phyloP scores from a whole-genome alignment of 2,329 filamentous ascomycete genomes.

The Delphinella strobiligena region DNA sequence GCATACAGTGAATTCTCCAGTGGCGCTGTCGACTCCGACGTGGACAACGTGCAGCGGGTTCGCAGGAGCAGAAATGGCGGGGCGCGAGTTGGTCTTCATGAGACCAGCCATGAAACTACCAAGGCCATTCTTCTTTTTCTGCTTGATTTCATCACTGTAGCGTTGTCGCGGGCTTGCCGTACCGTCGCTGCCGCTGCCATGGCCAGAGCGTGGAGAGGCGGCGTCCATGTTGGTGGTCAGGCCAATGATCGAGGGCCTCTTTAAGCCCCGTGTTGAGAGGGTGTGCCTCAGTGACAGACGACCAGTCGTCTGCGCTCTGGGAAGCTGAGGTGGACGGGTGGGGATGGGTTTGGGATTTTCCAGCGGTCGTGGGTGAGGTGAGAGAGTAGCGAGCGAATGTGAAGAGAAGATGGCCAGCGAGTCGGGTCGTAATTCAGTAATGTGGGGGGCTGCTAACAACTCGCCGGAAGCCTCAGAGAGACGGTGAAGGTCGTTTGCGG shows the following conservation, averaged over 20 bases:
- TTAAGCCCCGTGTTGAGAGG: constrained; percentile 1
- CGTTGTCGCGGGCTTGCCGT: constrained; percentile 46
- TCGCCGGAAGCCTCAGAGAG: background rate
- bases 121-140: constrained; percentile 77
- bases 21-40: constrained; percentile 92
- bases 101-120: constrained; percentile 76
- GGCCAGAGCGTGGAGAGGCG: constrained; percentile 29
- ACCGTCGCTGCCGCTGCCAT: constrained; percentile 29
- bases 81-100: constrained; percentile 75
- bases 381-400: constrained; percentile 3
- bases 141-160: constrained; percentile 65
- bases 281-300: constrained; percentile 6
- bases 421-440: constrained; percentile 4
- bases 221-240: constrained; percentile 43
- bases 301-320: constrained; percentile 5
- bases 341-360: background rate
- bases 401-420: constrained; percentile 7
- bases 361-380: background rate
- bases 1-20: constrained; percentile 88
- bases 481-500: background rate
- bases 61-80: constrained; percentile 92
- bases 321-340: constrained; percentile 4
- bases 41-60: constrained; percentile 97
- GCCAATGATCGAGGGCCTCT: constrained; percentile 3
- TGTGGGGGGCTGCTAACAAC: constrained; percentile 2